phyloP scores from a whole-genome alignment of 768 basidiomycete genomes.

The Tylopilus vinaceipallidus region DNA sequence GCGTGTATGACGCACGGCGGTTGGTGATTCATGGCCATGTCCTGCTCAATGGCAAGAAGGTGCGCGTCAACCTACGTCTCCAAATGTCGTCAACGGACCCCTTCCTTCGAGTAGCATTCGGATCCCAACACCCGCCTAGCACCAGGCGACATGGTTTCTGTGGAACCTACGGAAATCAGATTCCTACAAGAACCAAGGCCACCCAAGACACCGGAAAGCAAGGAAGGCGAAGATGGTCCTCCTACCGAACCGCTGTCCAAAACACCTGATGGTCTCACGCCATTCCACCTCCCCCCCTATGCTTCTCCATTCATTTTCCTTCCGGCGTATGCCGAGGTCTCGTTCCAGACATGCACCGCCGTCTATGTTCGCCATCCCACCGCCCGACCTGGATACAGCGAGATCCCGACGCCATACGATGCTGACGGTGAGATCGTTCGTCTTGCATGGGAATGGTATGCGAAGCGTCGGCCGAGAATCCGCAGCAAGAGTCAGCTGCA shows the following conservation, averaged over 20 bases:
- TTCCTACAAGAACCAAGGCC: slow-evolving; percentile 52
- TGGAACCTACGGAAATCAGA: slow-evolving; percentile 76
- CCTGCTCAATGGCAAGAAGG: slow-evolving; percentile 85
- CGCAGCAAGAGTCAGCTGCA: slow-evolving; percentile 61
- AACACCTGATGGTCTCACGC: slow-evolving; percentile 43
- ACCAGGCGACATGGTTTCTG: slow-evolving; percentile 92
- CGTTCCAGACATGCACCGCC: slow-evolving; percentile 85
- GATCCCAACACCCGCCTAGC: slow-evolving; percentile 85
- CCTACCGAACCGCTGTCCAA: slow-evolving; percentile 1
- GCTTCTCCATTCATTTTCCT: slow-evolving; percentile 92
- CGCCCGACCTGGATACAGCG: slow-evolving; percentile 92
- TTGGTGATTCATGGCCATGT: slow-evolving; percentile 88
- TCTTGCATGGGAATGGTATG: slow-evolving; percentile 96
- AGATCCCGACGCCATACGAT: slow-evolving; percentile 94
- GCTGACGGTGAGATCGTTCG: slow-evolving; percentile 93
- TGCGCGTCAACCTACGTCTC: slow-evolving; percentile 35
- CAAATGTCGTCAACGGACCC: neutral
- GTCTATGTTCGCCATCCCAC: slow-evolving; percentile 96
- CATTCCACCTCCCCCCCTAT: slow-evolving; percentile 83
- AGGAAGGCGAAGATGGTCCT: neutral
- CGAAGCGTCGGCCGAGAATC: slow-evolving; percentile 63
- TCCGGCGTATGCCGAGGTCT: slow-evolving; percentile 85
- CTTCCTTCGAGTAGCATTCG: slow-evolving; percentile 52
- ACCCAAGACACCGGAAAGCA: slow-evolving; percentile 11
- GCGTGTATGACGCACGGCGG: slow-evolving; percentile 86